Base-by-base conservation (phyloP, 1,139 yeast species). In the Nematodospora anomalae region DNA sequence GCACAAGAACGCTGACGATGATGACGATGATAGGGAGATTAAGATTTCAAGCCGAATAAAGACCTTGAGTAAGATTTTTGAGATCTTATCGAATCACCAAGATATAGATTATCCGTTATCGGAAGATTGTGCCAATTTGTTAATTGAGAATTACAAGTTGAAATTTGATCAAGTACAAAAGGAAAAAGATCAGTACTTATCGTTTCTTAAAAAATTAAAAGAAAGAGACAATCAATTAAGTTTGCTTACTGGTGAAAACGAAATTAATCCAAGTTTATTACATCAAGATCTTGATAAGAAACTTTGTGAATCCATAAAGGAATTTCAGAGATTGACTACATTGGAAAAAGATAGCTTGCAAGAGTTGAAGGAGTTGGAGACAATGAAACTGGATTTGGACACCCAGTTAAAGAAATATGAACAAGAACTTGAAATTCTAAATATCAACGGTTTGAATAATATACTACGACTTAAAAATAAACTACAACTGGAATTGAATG, bases 41-140 rank as follows among this genome's bases (percentile, higher is more conserved):
- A 45, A 53, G 46, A 64, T 53, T 21, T 64, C 58, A 59, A 76
- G 11, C 14, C 40, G 64, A 21, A 58, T 87, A 22, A 80, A 80
- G 13, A 74, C 74, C n/a, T 68, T 89, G 6, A 80, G 79, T 49
- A 82, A 80, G 46, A 72, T 86, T 2, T 70, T 69, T 78, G 47
- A 81, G 76, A 18, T 80, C 4, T 52, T 71, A 10, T 68, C 74
- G 11, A 53, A 80, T 7, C 82, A 83, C 44, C 82, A 83, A 36
- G 89, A 83, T 42, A 73, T 90, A n/a, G 95, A 87, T 45, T 75
- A 86, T 52, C 98, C 98, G 0, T 77, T 94, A 11, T 90, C 97
- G 49, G 71, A 72, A 23, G 97, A 90, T 34, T 92, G 98, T 57
- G 86, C 95, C 3, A 78, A 73, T 30, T 55, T 75, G 20, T 58